A percentile compares a stretch with the other conserved stretches of the same genome.
phyloP scores from a whole-genome alignment of 352 stramenopile genomes.

The Albugo candida region DNA sequence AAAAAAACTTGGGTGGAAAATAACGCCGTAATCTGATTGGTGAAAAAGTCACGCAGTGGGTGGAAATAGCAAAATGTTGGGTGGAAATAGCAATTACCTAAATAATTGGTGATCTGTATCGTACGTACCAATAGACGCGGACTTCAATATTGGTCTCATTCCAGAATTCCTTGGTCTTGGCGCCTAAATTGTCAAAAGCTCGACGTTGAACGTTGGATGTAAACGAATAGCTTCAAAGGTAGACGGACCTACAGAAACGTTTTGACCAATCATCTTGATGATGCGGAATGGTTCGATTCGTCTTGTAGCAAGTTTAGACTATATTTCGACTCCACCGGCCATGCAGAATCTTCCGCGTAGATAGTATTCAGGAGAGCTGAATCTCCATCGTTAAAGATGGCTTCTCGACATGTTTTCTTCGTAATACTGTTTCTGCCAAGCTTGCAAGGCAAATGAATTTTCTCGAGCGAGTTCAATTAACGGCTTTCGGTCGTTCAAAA shows the following conservation, averaged over 20 bases:
- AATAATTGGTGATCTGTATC: neutral
- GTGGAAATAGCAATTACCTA: too few relatives aligned
- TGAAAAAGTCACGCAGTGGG: too few relatives aligned
- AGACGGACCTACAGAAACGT: constrained; percentile 5
- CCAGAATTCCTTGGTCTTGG: neutral
- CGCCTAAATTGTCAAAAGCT: neutral
- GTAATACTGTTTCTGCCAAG: constrained; percentile 9
- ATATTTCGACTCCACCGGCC: neutral
- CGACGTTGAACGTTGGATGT: constrained; percentile 8
- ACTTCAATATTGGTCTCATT: neutral
- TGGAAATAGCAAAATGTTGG: too few relatives aligned
- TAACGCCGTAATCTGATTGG: too few relatives aligned
- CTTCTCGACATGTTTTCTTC: neutral
- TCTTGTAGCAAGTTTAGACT: constrained; percentile 4
- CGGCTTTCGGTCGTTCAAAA: constrained; percentile 2
- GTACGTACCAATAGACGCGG: neutral
- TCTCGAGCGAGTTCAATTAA: neutral
- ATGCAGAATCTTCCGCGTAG: constrained; percentile 3
- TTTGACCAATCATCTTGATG: constrained; percentile 6
- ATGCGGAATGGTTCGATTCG: constrained; percentile 9
- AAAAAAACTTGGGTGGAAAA: too few relatives aligned
- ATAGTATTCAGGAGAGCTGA: constrained; percentile 5
- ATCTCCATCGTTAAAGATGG: constrained; percentile 2
- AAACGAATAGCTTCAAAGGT: constrained; percentile 2
- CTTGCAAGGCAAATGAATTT: neutral